These are phyloP conservation scores for Gyromitra esculenta DNA, from an alignment of 2,329 filamentous ascomycete species.

Conservation along the genomic window DNA sequence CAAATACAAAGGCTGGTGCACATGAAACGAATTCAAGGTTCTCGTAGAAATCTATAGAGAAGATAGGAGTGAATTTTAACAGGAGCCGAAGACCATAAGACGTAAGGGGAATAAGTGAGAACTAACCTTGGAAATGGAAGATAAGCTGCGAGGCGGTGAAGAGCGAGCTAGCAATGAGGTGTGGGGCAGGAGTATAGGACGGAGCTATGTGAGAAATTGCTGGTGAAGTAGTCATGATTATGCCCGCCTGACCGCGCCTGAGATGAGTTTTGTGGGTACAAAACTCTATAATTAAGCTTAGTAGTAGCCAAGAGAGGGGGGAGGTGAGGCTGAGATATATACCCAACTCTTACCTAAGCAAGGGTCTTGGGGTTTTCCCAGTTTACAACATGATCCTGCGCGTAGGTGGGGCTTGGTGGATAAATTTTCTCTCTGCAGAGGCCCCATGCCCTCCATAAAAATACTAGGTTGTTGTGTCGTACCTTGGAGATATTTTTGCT, in stretches of 20 bases:
- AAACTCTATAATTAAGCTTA: too few relatives aligned
- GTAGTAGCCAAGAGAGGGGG: background rate
- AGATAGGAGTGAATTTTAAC: background rate
- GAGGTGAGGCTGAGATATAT: background rate
- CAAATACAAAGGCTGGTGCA: background rate
- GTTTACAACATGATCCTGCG: background rate
- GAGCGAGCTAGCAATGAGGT: background rate
- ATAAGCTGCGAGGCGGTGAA: background rate
- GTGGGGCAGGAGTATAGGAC: background rate
- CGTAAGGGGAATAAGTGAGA: background rate
- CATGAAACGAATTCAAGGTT: background rate
- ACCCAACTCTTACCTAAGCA: background rate
- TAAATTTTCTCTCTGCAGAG: too few relatives aligned
- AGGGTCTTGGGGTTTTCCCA: background rate
- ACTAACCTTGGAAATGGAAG: background rate
- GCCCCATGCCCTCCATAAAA: too few relatives aligned
- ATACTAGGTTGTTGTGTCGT: too few relatives aligned
- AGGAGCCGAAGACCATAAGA: background rate
- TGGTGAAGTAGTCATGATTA: background rate
- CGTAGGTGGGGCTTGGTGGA: too few relatives aligned
- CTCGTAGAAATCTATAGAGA: background rate
- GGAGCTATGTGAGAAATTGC: background rate
- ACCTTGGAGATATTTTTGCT: too few relatives aligned
- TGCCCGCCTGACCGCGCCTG: background rate
- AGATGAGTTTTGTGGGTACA: background rate